A percentile compares a stretch with the other conserved stretches of the same genome.
Evolutionary conservation across 1,284 basidiomycete genomes (phyloP).

Genomic region (Ganoderma sp.): DNA sequence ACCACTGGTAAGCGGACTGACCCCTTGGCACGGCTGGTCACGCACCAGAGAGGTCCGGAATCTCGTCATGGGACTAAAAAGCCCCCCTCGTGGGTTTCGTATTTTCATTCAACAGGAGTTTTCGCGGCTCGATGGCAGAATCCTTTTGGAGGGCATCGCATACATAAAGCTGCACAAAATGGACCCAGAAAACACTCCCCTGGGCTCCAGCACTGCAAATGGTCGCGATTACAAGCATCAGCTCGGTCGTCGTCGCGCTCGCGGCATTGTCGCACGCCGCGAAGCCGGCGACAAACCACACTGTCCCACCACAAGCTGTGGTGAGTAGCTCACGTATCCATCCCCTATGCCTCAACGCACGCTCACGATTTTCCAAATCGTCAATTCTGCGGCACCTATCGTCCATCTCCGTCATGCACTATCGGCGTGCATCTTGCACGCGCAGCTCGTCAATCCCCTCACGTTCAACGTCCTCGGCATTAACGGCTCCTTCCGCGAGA

Average conservation of each 20-base stretch:
- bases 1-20: too few relatives aligned
- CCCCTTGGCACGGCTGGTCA: too few relatives aligned
- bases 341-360: background rate
- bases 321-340: slow-evolving; percentile 21
- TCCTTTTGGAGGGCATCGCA: background rate
- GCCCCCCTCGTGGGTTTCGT: slow-evolving; percentile 21
- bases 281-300: slow-evolving; percentile 12
- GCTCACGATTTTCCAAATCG: slow-evolving; percentile 3
- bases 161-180: slow-evolving; percentile 22
- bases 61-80: slow-evolving; percentile 25
- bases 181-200: background rate
- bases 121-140: slow-evolving; percentile 20
- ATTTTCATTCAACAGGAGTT: background rate
- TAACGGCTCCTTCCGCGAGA: slow-evolving; percentile 40
- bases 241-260: slow-evolving; percentile 15
- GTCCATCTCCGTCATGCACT: background rate
- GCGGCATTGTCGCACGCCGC: slow-evolving; percentile 24
- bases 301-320: slow-evolving; percentile 35
- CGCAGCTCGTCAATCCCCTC: slow-evolving; percentile 41
- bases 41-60: too few relatives aligned
- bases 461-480: slow-evolving; percentile 41
- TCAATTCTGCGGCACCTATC: background rate
- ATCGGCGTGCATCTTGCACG: background rate
- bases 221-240: slow-evolving; percentile 18
- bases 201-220: slow-evolving; percentile 15